Base-by-base conservation (phyloP, 2,329 filamentous ascomycete species). In the Stagonosporopsis cucurbitacearum region DNA sequence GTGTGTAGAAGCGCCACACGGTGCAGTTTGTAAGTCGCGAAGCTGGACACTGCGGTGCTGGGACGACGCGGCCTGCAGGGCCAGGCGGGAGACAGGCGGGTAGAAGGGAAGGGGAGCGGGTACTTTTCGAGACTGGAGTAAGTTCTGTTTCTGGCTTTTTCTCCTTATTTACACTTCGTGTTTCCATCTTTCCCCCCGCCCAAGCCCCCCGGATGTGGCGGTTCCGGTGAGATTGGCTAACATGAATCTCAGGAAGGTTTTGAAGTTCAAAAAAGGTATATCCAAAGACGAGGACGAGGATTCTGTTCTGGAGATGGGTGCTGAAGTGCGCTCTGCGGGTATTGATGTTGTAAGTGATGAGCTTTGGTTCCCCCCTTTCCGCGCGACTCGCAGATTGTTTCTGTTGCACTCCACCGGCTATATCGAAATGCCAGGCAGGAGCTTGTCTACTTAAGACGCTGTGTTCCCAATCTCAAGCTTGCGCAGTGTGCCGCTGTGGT, bases 291-390 rank as follows among this genome's bases (percentile, higher is more conserved):
- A 46, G 17, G 44, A 45, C 8, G 50, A 43, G 52, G 47, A 28
- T 20, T n/a, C 17, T 4, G 41, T 41, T n/a, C 12, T 15, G 13
- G 25, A 43, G 8, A 44, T 56, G 41, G 20, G 19, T 32, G 13
- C 19, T 42, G 36, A 22, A 32, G 12, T 26, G 8, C 41, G 12
- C 25, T 32, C 47, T 28, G 48, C 44, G 12, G 54, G 53, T 4
- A 60, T 64, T 23, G 59, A 61, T 48, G 57, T 64, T 42, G 57
- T 60, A 45, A 62, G 62, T 62, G 42, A 28, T 12, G n/a, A 37
- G 35, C 17, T 12, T 20, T 20, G 9, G 17, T 37, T 25, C 5
- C 23, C 7, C 19, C 19, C n/a, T 32, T n/a, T n/a, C n/a, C n/a
- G 30, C 30, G 30, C 39, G 6, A 11, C 23, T 17, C 8, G 13